Percentiles rank a stretch among this genome's conserved stretches.
Conservation (phyloP, 2,329 filamentous ascomycete species). For the Xenoacremonium recifei region DNA sequence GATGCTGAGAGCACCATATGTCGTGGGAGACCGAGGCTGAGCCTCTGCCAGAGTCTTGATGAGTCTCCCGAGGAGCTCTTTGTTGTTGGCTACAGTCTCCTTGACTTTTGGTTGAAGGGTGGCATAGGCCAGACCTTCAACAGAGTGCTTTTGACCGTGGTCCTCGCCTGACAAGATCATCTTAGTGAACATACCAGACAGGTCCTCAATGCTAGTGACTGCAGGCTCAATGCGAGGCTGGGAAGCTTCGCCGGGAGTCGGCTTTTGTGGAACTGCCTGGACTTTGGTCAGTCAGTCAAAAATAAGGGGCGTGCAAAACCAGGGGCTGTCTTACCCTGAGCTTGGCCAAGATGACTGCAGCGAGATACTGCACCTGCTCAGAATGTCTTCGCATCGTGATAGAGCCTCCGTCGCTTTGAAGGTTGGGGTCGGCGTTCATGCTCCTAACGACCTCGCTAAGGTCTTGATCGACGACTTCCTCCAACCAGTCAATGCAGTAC, state of each 20-base stretch:
- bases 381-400: conserved; percentile 61
- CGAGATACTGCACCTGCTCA: conserved; percentile 60
- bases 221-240: conserved; percentile 50
- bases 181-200: conserved; percentile 62
- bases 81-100: conserved; percentile 71
- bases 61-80: conserved; percentile 66
- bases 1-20: conserved; percentile 85
- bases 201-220: conserved; percentile 62
- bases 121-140: conserved; percentile 91
- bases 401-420: conserved; percentile 60
- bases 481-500: conserved; percentile 83
- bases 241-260: conserved; percentile 35
- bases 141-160: conserved; percentile 63
- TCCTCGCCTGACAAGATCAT: conserved; percentile 63
- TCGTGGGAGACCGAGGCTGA: conserved; percentile 64
- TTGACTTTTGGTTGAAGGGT: conserved; percentile 85
- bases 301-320: conserved; percentile 16
- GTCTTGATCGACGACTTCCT: conserved; percentile 75
- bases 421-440: conserved; percentile 51
- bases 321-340: conserved; percentile 48
- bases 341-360: conserved; percentile 76
- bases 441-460: conserved; percentile 53
- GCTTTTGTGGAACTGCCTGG: conserved; percentile 54
- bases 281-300: conserved; percentile 48
- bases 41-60: conserved; percentile 61